Percentiles rank a stretch among this genome's conserved stretches.
These are phyloP conservation scores for Stenogyne calaminthoides DNA, from an alignment of 305 asterid species.

Conservation along the genomic window DNA sequence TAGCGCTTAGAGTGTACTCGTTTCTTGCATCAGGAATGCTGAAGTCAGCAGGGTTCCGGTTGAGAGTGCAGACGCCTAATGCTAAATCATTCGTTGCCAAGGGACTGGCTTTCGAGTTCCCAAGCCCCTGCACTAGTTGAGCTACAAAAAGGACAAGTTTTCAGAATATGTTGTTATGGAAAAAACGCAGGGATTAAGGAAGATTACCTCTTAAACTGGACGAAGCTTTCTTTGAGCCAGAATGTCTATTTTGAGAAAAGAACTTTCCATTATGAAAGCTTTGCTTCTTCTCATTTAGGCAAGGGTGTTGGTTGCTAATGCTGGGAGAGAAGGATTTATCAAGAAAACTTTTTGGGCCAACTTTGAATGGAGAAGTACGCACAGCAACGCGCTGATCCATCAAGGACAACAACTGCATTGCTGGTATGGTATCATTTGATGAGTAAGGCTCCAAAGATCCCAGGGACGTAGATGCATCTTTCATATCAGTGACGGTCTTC, in stretches of 20 bases:
- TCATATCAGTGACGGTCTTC: slow-evolving; percentile 51
- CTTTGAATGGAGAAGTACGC: slow-evolving; percentile 37
- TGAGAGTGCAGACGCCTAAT: slow-evolving; percentile 48
- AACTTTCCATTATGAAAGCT: slow-evolving; percentile 31
- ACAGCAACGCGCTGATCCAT: slow-evolving; percentile 61
- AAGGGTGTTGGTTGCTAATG: slow-evolving; percentile 40
- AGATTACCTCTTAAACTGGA: slow-evolving; percentile 34
- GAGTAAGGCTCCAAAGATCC: slow-evolving; percentile 54
- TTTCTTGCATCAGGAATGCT: slow-evolving; percentile 59
- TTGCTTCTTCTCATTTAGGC: slow-evolving; percentile 35
- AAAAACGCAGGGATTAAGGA: background rate
- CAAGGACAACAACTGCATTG: slow-evolving; percentile 75
- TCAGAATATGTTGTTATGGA: slow-evolving; percentile 5
- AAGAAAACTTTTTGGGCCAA: slow-evolving; percentile 41
- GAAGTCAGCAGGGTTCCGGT: slow-evolving; percentile 81
- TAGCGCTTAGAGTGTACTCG: slow-evolving; percentile 52
- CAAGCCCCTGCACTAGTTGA: slow-evolving; percentile 33
- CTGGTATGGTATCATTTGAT: slow-evolving; percentile 70
- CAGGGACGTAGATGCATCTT: slow-evolving; percentile 31
- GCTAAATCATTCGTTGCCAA: slow-evolving; percentile 21
- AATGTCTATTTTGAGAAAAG: slow-evolving; percentile 32
- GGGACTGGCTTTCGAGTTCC: slow-evolving; percentile 29
- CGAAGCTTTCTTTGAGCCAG: slow-evolving; percentile 38
- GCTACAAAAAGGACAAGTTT: slow-evolving; percentile 26
- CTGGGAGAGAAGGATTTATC: slow-evolving; percentile 51